Base-by-base conservation (phyloP, 306 rosid species). In the Quillaja saponaria region DNA sequence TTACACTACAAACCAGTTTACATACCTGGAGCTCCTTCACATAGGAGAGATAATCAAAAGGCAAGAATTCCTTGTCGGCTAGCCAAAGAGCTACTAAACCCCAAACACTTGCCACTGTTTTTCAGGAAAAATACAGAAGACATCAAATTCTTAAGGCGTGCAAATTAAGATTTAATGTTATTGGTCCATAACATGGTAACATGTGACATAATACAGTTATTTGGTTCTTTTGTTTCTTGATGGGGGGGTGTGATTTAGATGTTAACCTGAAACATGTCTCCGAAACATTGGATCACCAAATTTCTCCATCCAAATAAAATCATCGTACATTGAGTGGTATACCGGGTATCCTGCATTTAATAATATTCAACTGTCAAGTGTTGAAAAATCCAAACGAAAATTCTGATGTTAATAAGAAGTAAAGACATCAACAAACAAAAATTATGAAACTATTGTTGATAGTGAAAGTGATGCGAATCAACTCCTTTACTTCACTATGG, bases 181-280 rank as follows among this genome's bases (percentile, higher is more conserved):
- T n/a, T n/a, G n/a, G n/a, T n/a, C n/a, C n/a, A n/a, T n/a, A n/a
- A n/a, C n/a, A n/a, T n/a, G n/a, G n/a, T n/a, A n/a, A n/a, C n/a
- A n/a, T n/a, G n/a, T n/a, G n/a, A n/a, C n/a, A n/a, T n/a, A n/a
- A n/a, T n/a, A n/a, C n/a, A n/a, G n/a, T n/a, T n/a, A n/a, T n/a
- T n/a, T n/a, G n/a, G n/a, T n/a, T n/a, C n/a, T n/a, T n/a, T n/a
- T n/a, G n/a, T n/a, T n/a, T n/a, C n/a, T n/a, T n/a, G n/a, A n/a
- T n/a, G n/a, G n/a, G n/a, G n/a, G n/a, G n/a, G n/a, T n/a, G n/a
- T n/a, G n/a, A n/a, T n/a, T n/a, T n/a, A n/a, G n/a, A n/a, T n/a
- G n/a, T n/a, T n/a, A 48, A 87, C 91, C 96, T 88, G 96, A 85
- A 71, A 78, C 91, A 74, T 88, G 90, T 39, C 87, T 85, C 12